Evolutionary conservation across 192 early-diverging fungal genomes (phyloP).

Genomic region (Coemansia umbellata): DNA sequence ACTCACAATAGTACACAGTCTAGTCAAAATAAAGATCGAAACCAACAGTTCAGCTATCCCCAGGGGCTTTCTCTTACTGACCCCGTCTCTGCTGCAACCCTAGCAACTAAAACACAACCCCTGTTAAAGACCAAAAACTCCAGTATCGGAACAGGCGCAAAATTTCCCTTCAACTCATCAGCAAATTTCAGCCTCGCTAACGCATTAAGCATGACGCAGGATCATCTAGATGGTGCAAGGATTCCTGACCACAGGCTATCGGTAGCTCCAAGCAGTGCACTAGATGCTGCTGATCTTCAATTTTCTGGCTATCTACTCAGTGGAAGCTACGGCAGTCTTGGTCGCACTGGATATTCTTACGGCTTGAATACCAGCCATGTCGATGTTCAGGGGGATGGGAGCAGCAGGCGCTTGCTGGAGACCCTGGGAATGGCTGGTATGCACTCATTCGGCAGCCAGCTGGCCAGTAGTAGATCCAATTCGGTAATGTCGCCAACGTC

Average conservation of each 20-base stretch:
- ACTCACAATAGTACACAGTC: not conserved
- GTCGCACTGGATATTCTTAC: constrained; percentile 1
- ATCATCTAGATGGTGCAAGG: not conserved
- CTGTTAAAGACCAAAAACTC: not conserved
- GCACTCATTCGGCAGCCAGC: not conserved
- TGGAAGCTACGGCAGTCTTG: not conserved
- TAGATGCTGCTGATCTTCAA: constrained; percentile 35
- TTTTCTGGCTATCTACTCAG: constrained; percentile 43
- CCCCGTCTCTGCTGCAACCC: not conserved
- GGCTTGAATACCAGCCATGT: not conserved
- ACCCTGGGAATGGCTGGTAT: constrained; percentile 5
- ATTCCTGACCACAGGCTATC: constrained; percentile 4
- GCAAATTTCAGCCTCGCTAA: constrained; percentile 6
- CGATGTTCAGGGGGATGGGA: not conserved
- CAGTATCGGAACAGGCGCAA: not conserved
- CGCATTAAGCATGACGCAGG: constrained; percentile 7
- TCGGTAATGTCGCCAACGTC: not conserved
- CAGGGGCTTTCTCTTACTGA: not conserved
- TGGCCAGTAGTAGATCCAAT: not conserved
- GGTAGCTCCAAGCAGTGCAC: constrained; percentile 9
- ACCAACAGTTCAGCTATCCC: not conserved
- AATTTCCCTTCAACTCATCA: not conserved
- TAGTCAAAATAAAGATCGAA: not conserved
- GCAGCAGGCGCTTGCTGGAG: constrained; percentile 8
- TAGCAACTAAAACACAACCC: not conserved